Percentiles rank a stretch among this genome's conserved stretches.
Evolutionary conservation across 1,284 basidiomycete genomes (phyloP).

Genomic region (Neotropicomus parvogracilis): DNA sequence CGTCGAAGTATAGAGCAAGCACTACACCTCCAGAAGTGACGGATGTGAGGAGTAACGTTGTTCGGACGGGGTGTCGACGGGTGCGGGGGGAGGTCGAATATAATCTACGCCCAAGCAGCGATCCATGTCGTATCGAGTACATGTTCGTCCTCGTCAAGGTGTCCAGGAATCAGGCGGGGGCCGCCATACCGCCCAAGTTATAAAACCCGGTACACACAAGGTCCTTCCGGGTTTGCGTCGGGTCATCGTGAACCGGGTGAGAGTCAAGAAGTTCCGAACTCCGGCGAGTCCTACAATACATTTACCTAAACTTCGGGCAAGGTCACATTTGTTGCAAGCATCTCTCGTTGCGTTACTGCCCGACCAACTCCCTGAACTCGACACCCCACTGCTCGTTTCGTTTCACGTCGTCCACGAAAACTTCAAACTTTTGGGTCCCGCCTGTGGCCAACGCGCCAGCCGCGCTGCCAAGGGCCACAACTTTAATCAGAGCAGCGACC

Average conservation of each 20-base stretch:
- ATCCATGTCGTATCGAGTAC: constrained; percentile 16
- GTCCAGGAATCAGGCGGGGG: no score
- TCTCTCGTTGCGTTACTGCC: constrained; percentile 21
- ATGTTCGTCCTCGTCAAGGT: constrained; percentile 2
- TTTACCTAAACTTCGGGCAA: no score
- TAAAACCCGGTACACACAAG: neutral
- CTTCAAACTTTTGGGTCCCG: constrained; percentile 57
- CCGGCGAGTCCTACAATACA: no score
- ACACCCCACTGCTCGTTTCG: constrained; percentile 58
- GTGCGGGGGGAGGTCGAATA: constrained; percentile 4
- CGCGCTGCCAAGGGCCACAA: constrained; percentile 47
- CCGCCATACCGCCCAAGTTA: neutral
- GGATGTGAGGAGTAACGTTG: constrained; percentile 18
- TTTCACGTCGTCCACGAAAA: constrained; percentile 67
- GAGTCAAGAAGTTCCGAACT: no score
- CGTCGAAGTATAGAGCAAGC: constrained; percentile 25
- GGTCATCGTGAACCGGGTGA: no score
- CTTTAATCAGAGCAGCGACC: constrained; percentile 79
- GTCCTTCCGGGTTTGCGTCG: constrained; percentile 15
- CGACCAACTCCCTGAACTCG: constrained; percentile 63
- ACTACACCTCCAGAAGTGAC: constrained; percentile 19
- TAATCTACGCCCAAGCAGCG: neutral
- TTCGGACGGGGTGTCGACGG: constrained; percentile 9
- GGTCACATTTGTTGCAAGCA: no score
- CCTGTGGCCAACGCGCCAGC: constrained; percentile 52